Conservation (phyloP, 305 asterid genomes). For the Fraxinus angustifolia region DNA sequence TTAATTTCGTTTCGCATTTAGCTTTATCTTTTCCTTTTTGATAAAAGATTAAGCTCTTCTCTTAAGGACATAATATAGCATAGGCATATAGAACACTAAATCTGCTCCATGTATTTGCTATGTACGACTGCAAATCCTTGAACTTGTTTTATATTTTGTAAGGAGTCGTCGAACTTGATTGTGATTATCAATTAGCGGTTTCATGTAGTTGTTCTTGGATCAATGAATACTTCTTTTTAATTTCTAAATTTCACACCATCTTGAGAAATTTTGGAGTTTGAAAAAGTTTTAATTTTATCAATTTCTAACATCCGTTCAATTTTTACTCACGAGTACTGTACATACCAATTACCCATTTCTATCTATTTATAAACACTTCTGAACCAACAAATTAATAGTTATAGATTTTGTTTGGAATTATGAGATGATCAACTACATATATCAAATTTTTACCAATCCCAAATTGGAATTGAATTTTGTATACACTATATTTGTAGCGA, state of each 20-base stretch:
- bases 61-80: background rate
- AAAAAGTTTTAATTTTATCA: background rate
- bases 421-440: too few species aligned
- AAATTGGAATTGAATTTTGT: too few species aligned
- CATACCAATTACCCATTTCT: too few species aligned
- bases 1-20: background rate
- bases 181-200: background rate
- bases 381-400: too few species aligned
- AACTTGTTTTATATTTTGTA: background rate
- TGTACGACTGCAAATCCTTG: background rate
- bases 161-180: background rate
- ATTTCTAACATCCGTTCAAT: background rate
- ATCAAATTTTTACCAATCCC: too few species aligned
- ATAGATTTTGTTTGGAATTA: background rate
- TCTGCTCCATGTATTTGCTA: background rate
- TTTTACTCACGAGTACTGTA: too few species aligned
- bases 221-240: background rate
- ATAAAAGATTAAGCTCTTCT: conserved; percentile 14
- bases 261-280: background rate
- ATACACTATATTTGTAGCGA: too few species aligned
- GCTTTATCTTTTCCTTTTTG: conserved; percentile 32
- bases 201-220: background rate
- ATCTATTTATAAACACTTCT: too few species aligned
- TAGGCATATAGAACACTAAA: background rate
- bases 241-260: background rate